Evolutionary conservation across 352 stramenopile genomes (phyloP).

Genomic region (Globisporangium cylindrosporum): DNA sequence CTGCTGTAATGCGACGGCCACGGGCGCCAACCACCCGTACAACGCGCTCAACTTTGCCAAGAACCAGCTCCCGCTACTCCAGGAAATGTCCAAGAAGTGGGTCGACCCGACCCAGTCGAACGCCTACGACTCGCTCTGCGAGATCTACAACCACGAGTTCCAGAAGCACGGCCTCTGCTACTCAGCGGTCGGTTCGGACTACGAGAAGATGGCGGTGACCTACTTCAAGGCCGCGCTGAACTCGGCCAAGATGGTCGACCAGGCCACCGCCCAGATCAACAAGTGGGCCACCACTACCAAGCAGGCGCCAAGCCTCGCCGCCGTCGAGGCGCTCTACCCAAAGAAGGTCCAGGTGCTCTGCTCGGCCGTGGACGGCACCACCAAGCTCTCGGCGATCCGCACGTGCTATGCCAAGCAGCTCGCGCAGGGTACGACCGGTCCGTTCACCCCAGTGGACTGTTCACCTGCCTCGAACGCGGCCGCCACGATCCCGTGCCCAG

Average conservation of each 20-base stretch:
- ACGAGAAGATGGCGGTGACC: constrained; percentile 49
- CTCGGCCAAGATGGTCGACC: constrained; percentile 34
- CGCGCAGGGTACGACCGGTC: neutral
- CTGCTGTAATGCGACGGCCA: constrained; percentile 55
- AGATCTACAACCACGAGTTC: constrained; percentile 88
- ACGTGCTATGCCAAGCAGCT: constrained; percentile 55
- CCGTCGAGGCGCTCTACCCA: constrained; percentile 56
- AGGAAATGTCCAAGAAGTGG: constrained; percentile 51
- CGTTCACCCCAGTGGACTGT: constrained; percentile 15
- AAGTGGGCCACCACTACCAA: constrained; percentile 33
- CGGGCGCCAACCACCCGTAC: constrained; percentile 44
- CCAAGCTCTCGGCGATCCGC: constrained; percentile 68
- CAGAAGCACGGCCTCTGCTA: constrained; percentile 87
- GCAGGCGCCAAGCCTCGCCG: constrained; percentile 24
- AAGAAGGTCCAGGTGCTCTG: constrained; percentile 67
- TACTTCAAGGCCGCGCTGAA: constrained; percentile 70
- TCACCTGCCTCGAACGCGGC: constrained; percentile 11
- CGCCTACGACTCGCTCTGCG: constrained; percentile 64
- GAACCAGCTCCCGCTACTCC: constrained; percentile 36
- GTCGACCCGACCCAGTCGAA: constrained; percentile 55
- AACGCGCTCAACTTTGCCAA: constrained; percentile 38
- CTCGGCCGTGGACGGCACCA: constrained; percentile 47
- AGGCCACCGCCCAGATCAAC: constrained; percentile 53
- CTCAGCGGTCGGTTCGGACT: constrained; percentile 35
- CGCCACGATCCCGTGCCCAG: constrained; percentile 11